Evolutionary conservation across 2,329 filamentous ascomycete species (phyloP).

Genomic region (Colletotrichum sidae): DNA sequence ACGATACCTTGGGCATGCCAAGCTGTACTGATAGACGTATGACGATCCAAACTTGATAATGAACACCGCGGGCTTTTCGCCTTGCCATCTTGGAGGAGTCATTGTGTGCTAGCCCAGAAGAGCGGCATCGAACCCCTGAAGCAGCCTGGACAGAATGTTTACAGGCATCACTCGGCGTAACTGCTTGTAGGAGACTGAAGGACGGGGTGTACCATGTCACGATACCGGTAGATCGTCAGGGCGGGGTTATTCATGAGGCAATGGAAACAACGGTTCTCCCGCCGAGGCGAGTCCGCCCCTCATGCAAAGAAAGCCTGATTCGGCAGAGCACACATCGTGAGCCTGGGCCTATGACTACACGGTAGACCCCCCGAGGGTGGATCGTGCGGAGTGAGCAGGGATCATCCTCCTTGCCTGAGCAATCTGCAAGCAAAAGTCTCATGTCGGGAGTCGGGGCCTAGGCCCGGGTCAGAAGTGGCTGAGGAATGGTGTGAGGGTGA

Average conservation of each 20-base stretch:
- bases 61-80: no score
- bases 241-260: conserved; percentile 15
- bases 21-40: conserved; percentile 13
- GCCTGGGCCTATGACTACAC: not conserved
- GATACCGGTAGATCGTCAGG: conserved; percentile 10
- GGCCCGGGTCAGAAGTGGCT: conserved; percentile 15
- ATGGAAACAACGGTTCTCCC: conserved; percentile 2
- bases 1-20: conserved; percentile 7
- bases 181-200: no score
- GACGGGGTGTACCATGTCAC: not conserved
- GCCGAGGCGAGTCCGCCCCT: not conserved
- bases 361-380: conserved; percentile 2
- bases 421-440: not conserved
- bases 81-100: conserved; percentile 6
- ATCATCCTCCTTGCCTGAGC: not conserved
- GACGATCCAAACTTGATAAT: conserved; percentile 26
- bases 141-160: no score
- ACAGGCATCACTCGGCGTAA: no score
- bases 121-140: no score
- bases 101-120: not conserved
- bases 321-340: conserved; percentile 19
- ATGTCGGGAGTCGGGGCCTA: conserved; percentile 3
- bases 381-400: conserved; percentile 24
- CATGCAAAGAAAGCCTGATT: conserved; percentile 20
- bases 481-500: conserved; percentile 15